These are phyloP conservation scores for Cyberlindnera maclurae DNA, from an alignment of 805 yeast species.

Conservation along the genomic window DNA sequence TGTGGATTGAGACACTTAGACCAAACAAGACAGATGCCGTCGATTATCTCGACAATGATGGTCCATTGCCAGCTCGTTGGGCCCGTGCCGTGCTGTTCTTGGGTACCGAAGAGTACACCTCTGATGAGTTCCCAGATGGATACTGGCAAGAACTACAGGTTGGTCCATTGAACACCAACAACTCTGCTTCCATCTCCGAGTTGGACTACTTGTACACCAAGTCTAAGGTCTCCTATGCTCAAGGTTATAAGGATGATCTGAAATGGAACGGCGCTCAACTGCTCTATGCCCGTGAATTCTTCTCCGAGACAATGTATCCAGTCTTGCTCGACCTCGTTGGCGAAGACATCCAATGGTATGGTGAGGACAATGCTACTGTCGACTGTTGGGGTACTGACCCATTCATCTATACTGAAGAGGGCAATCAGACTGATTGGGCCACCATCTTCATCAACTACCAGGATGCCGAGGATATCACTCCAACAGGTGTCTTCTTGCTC, in stretches of 20 bases:
- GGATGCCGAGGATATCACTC: constrained; percentile 20
- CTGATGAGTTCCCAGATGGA: constrained; percentile 19
- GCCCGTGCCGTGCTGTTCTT: constrained; percentile 20
- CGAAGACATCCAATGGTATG: constrained; percentile 16
- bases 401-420: constrained; percentile 14
- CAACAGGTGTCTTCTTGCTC: constrained; percentile 20
- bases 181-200: constrained; percentile 6
- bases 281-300: constrained; percentile 7
- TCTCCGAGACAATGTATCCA: constrained; percentile 8
- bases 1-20: constrained; percentile 20
- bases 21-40: constrained; percentile 25
- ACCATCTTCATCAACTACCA: constrained; percentile 16
- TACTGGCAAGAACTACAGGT: constrained; percentile 22
- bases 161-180: constrained; percentile 17
- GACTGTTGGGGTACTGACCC: constrained; percentile 23
- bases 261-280: constrained; percentile 9
- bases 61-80: constrained; percentile 17
- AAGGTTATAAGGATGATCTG: constrained; percentile 17
- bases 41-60: constrained; percentile 16
- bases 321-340: constrained; percentile 12
- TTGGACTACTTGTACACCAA: constrained; percentile 17
- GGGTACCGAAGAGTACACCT: constrained; percentile 19
- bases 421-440: constrained; percentile 14
- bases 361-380: constrained; percentile 17
- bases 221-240: constrained; percentile 13